phyloP scores from a whole-genome alignment of 495 filamentous ascomycete species.

The Xylaria flabelliformis region DNA sequence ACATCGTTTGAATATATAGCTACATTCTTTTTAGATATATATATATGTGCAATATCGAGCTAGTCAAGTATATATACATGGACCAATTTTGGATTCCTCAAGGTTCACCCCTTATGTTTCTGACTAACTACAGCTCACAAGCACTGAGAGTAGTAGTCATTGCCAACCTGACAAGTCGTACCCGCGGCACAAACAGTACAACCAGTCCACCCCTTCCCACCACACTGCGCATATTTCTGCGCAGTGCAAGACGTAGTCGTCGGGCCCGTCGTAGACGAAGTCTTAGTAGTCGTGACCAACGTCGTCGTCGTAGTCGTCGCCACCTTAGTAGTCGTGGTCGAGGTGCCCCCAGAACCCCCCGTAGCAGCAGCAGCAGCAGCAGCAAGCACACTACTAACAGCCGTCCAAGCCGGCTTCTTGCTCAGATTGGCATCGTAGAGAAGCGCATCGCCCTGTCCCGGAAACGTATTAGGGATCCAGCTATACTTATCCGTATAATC shows the following conservation, averaged over 20 bases:
- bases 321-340: background rate
- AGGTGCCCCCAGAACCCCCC: background rate
- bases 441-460: constrained; percentile 58
- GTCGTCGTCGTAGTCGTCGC: constrained; percentile 5
- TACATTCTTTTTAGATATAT: background rate
- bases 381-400: constrained; percentile 41
- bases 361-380: constrained; percentile 19
- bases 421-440: constrained; percentile 58
- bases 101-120: background rate
- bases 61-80: background rate
- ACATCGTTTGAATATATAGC: background rate
- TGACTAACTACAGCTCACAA: constrained; percentile 6
- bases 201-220: constrained; percentile 48
- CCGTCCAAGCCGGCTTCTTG: constrained; percentile 64
- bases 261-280: background rate
- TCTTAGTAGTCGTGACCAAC: background rate
- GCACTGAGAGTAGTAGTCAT: constrained; percentile 52
- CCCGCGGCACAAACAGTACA: constrained; percentile 46
- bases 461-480: constrained; percentile 66
- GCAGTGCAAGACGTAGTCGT: constrained; percentile 29
- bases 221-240: constrained; percentile 52
- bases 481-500: constrained; percentile 60
- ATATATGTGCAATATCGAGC: background rate
- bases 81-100: background rate
- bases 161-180: constrained; percentile 42